Base-by-base conservation (phyloP, 495 filamentous ascomycete species). In the Penicillium cataractarum region DNA sequence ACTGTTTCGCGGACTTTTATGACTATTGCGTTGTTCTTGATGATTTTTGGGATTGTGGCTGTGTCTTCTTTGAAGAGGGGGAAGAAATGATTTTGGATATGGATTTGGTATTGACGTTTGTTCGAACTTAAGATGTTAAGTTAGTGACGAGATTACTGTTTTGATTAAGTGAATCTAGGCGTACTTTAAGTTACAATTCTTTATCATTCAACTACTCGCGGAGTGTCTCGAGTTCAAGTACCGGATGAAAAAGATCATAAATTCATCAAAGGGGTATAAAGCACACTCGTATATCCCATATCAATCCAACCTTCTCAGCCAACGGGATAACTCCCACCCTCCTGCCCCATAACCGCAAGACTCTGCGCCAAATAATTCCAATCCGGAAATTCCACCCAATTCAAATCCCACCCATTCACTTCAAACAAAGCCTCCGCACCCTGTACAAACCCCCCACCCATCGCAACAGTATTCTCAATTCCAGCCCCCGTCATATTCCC, bases 361-460 rank as follows among this genome's bases (percentile, higher is more conserved):
- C 58, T 65, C 55, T 70, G 64, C 21, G 67, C 62, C 46, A 70
- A 44, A 60, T 58, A 62, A 52, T 67, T 62, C 67, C 67, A 70
- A 55, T 71, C 68, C 0, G 65, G 64, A 55, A 68, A 63, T 21
- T 68, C 68, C 7, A 65, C 27, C 57, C 59, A 65, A 54, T 62
- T 65, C 6, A 63, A 49, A 57, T 68, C 68, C 68, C 63, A 64
- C 35, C 24, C 42, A 31, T 68, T 55, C 42, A 71, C 55, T 55
- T 68, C 65, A 15, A 65, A 53, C 33, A 58, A 13, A 9, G 53
- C 50, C 53, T 61, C 58, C 12, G 39, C 12, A 27, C 35, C 24
- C 22, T 58, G 26, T 15, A 55, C 21, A 42, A 46, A 35, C 1
- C 21, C 53, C 27, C 24, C 58, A 49, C 55, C 58, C 29, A 54